Percentiles rank a stretch among this genome's conserved stretches.
phyloP scores from a whole-genome alignment of 2,329 filamentous ascomycete genomes.

The Trichoderma koningii region DNA sequence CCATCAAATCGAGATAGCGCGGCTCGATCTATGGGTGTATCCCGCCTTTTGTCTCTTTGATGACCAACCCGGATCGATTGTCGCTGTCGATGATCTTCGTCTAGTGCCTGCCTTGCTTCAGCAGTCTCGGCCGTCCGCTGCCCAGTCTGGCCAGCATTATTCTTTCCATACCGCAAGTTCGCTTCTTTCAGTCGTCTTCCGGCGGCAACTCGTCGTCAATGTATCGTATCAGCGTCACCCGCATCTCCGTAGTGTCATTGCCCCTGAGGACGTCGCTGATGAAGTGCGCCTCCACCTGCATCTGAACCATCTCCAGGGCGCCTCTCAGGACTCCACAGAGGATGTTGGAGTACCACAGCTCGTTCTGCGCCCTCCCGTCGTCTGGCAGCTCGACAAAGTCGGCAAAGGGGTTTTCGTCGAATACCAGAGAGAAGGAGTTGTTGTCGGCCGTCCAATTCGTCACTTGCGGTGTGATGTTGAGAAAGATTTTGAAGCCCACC shows the following conservation, averaged over 20 bases:
- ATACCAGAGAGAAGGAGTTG: conserved; percentile 93
- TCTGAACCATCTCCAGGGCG: conserved; percentile 97
- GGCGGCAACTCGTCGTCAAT: conserved; percentile 97
- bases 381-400: conserved; percentile 98
- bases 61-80: neutral
- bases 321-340: conserved; percentile 90
- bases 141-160: neutral
- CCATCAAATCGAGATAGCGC: conserved; percentile 4
- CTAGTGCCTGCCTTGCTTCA: neutral
- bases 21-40: conserved; percentile 19
- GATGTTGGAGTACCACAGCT: conserved; percentile 98
- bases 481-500: conserved; percentile 98
- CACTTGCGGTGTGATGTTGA: conserved; percentile 91
- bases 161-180: neutral
- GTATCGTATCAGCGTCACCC: conserved; percentile 86
- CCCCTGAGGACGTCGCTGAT: conserved; percentile 90
- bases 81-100: neutral
- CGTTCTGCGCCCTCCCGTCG: conserved; percentile 91
- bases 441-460: conserved; percentile 96
- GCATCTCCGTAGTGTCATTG: conserved; percentile 96
- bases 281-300: conserved; percentile 97
- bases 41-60: neutral
- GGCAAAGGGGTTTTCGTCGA: conserved; percentile 94
- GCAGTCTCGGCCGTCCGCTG: neutral
- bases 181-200: conserved; percentile 73